phyloP scores from a whole-genome alignment of 2,329 filamentous ascomycete species.

The Capronia epimyces region DNA sequence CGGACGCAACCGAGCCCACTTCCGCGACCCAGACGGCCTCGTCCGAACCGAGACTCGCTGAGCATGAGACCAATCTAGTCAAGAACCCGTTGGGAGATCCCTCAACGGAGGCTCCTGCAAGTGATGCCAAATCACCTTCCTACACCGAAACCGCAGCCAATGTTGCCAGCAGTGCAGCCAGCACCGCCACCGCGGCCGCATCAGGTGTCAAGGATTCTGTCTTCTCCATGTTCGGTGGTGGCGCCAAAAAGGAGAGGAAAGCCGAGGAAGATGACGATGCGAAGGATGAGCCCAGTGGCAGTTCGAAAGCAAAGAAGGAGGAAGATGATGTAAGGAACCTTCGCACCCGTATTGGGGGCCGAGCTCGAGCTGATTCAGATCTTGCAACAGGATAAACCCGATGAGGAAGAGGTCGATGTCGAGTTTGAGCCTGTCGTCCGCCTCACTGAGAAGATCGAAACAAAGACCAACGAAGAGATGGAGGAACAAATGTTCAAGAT shows the following conservation, averaged over 20 bases:
- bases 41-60: constrained; percentile 20
- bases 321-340: constrained; percentile 44
- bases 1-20: constrained; percentile 24
- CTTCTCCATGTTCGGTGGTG: constrained; percentile 98
- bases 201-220: constrained; percentile 50
- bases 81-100: constrained; percentile 24
- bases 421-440: constrained; percentile 96
- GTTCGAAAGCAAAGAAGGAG: constrained; percentile 69
- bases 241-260: constrained; percentile 95
- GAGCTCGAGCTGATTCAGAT: constrained; percentile 26
- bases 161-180: constrained; percentile 24
- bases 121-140: constrained; percentile 21
- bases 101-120: constrained; percentile 19
- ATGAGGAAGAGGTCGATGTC: constrained; percentile 82
- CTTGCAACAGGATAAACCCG: constrained; percentile 48
- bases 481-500: constrained; percentile 99
- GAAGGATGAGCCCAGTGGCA: constrained; percentile 79
- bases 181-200: constrained; percentile 26
- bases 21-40: constrained; percentile 25
- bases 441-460: constrained; percentile 93
- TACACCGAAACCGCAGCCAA: constrained; percentile 24
- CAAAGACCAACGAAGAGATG: constrained; percentile 95
- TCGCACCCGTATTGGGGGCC: not conserved
- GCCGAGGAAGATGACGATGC: constrained; percentile 72
- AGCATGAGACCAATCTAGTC: constrained; percentile 26